Conservation (phyloP, 495 filamentous ascomycete genomes). For the Parachaetomium inaequale region DNA sequence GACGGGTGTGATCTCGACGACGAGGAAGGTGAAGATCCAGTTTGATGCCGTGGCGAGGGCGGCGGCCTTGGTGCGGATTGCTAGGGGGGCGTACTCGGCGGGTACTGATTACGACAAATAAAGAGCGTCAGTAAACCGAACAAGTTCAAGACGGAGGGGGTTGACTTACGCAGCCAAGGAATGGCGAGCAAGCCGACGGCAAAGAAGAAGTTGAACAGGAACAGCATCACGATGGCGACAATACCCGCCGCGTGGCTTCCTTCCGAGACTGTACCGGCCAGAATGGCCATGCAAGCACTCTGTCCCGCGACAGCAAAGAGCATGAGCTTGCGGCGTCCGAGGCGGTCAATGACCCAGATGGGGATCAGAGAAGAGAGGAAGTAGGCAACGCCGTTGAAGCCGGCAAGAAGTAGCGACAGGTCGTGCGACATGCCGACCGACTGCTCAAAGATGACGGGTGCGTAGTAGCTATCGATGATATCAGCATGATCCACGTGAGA, state of each 20-base stretch:
- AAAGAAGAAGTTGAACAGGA: conserved; percentile 47
- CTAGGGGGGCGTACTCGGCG: conserved; percentile 1
- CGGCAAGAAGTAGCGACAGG: conserved; percentile 64
- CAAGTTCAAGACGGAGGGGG: too few relatives aligned
- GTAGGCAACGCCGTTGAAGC: conserved; percentile 70
- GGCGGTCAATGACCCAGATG: conserved; percentile 44
- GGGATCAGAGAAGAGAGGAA: conserved; percentile 55
- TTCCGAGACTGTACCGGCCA: conserved; percentile 48
- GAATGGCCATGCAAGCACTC: conserved; percentile 64
- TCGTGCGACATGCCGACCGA: conserved; percentile 48
- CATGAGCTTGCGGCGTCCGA: conserved; percentile 67
- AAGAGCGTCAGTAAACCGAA: too few relatives aligned
- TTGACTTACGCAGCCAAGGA: conserved; percentile 45
- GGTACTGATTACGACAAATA: background rate
- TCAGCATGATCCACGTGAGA: too few relatives aligned
- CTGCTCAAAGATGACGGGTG: conserved; percentile 58
- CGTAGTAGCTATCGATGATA: conserved; percentile 50
- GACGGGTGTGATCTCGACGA: conserved; percentile 53
- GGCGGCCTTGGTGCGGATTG: conserved; percentile 48
- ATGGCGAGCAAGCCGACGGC: conserved; percentile 54
- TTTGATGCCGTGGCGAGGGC: conserved; percentile 57
- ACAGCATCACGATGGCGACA: conserved; percentile 47
- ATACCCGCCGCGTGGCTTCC: conserved; percentile 41
- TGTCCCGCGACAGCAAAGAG: conserved; percentile 69
- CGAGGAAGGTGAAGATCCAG: conserved; percentile 51